phyloP scores from a whole-genome alignment of 129 eudicot species.

The Calendula officinalis region DNA sequence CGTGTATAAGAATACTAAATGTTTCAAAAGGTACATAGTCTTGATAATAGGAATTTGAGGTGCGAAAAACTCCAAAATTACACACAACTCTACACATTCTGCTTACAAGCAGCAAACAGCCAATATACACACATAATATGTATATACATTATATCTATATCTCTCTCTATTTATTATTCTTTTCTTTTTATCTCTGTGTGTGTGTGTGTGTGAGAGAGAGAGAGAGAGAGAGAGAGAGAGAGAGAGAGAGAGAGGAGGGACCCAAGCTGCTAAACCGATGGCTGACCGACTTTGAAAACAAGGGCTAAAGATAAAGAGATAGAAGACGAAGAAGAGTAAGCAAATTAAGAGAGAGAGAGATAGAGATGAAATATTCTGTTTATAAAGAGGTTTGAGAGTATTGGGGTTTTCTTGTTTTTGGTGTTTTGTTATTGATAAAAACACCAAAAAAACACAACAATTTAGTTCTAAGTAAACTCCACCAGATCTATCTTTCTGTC shows the following conservation, averaged over 20 bases:
- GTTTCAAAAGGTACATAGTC: slow-evolving; percentile 30
- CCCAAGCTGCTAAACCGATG: slow-evolving; percentile 56
- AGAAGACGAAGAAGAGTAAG: slow-evolving; percentile 40
- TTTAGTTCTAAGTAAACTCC: slow-evolving; percentile 36
- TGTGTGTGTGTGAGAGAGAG: not conserved
- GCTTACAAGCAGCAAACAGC: slow-evolving; percentile 76
- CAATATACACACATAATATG: slow-evolving; percentile 43
- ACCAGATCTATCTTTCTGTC: slow-evolving; percentile 53
- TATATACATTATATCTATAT: slow-evolving; percentile 23
- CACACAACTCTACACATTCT: slow-evolving; percentile 86
- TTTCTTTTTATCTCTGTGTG: not conserved
- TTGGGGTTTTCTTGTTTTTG: slow-evolving; percentile 56
- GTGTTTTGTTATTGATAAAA: slow-evolving; percentile 49
- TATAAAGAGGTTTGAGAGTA: slow-evolving; percentile 30
- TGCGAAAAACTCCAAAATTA: slow-evolving; percentile 53
- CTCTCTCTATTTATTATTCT: slow-evolving; percentile 6
- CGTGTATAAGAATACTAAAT: slow-evolving; percentile 28
- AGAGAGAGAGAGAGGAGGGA: slow-evolving; percentile 38
- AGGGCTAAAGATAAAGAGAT: slow-evolving; percentile 47
- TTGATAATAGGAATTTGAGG: slow-evolving; percentile 61
- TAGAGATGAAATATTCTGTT: slow-evolving; percentile 44
- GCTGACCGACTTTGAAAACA: slow-evolving; percentile 72
- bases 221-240: slow-evolving; percentile 26
- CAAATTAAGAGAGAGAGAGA: slow-evolving; percentile 29
- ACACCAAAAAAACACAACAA: slow-evolving; percentile 52